phyloP scores from a whole-genome alignment of 2,329 filamentous ascomycete genomes.

The Sclerotinia sclerotiorum region DNA sequence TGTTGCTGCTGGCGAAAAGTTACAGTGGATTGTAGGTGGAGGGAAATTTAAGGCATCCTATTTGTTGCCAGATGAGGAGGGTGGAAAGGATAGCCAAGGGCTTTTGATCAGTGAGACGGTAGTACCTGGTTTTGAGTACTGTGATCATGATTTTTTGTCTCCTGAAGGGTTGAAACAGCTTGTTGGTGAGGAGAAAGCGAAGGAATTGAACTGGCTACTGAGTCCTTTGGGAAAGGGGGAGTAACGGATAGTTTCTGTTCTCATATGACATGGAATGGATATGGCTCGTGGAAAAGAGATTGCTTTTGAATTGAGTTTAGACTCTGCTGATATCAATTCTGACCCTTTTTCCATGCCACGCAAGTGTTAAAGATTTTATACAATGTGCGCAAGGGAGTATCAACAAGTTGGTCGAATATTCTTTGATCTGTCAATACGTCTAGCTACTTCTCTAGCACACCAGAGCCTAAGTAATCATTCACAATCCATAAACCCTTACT shows the following conservation, averaged over 20 bases:
- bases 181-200: slow-evolving; percentile 50
- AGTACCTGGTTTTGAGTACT: slow-evolving; percentile 65
- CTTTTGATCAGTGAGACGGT: slow-evolving; percentile 68
- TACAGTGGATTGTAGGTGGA: slow-evolving; percentile 69
- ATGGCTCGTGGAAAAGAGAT: background rate
- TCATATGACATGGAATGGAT: background rate
- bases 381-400: background rate
- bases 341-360: too few species aligned
- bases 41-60: slow-evolving; percentile 66
- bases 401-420: background rate
- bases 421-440: too few species aligned
- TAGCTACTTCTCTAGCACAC: too few species aligned
- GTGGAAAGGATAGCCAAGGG: slow-evolving; percentile 43
- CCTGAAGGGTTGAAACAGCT: slow-evolving; percentile 51
- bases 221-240: slow-evolving; percentile 37
- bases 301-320: background rate
- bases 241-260: background rate
- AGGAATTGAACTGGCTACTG: slow-evolving; percentile 50
- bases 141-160: slow-evolving; percentile 66
- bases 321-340: too few species aligned
- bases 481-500: too few species aligned
- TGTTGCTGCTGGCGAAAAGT: slow-evolving; percentile 56
- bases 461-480: too few species aligned
- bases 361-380: too few species aligned
- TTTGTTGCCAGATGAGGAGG: slow-evolving; percentile 50